Evolutionary conservation across 306 rosid genomes (phyloP).

Genomic region (Myrica gale): DNA sequence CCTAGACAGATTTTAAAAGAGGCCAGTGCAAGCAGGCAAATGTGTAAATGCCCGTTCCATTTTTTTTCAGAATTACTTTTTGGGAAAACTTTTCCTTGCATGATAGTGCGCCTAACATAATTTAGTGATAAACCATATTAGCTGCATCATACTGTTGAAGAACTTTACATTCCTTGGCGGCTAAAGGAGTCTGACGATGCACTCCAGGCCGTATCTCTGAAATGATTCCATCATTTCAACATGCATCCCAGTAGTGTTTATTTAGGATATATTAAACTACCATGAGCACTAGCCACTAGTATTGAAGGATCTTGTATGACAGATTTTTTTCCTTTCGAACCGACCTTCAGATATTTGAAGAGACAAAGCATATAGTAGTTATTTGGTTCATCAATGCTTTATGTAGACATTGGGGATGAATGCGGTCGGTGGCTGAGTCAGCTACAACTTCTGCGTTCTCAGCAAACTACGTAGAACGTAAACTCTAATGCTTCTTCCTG

Average conservation of each 20-base stretch:
- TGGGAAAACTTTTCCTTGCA: background rate
- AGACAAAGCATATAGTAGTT: background rate
- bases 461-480: too few relatives aligned
- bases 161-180: background rate
- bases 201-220: background rate
- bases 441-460: too few relatives aligned
- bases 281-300: background rate
- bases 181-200: background rate
- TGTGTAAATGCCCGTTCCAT: background rate
- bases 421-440: too few relatives aligned
- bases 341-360: background rate
- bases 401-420: background rate
- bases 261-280: background rate
- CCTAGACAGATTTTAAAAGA: background rate
- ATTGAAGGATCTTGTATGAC: background rate
- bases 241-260: background rate
- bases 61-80: background rate
- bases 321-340: background rate
- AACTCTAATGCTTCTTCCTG: too few relatives aligned
- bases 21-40: background rate
- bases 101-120: background rate
- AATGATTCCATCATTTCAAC: background rate
- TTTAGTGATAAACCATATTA: background rate
- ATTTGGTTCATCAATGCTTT: background rate
- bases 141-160: background rate